Evolutionary conservation across 345 rosid genomes (phyloP).

Genomic region (Xanthoceras sorbifolium): DNA sequence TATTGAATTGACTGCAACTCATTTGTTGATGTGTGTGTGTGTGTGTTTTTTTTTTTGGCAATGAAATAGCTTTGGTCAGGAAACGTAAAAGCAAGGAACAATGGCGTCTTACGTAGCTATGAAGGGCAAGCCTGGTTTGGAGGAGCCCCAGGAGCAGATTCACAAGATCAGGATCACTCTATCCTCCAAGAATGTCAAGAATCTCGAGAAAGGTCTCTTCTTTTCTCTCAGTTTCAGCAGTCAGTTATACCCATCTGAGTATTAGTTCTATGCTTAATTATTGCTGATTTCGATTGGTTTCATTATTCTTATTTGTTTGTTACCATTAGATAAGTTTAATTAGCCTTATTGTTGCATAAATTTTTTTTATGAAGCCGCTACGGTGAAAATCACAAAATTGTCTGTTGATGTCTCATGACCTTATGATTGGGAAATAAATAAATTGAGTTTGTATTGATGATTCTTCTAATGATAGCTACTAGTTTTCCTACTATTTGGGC

Average conservation of each 20-base stretch:
- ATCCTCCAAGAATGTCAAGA: slow-evolving; percentile 72
- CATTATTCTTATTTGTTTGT: too few relatives aligned
- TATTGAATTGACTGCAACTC: background rate
- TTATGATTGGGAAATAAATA: too few relatives aligned
- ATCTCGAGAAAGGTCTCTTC: slow-evolving; percentile 63
- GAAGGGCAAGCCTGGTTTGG: slow-evolving; percentile 61
- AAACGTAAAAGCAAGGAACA: background rate
- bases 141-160: slow-evolving; percentile 61
- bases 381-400: too few relatives aligned
- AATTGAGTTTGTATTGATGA: too few relatives aligned
- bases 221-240: background rate
- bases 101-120: slow-evolving; percentile 50
- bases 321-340: too few relatives aligned
- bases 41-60: background rate
- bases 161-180: slow-evolving; percentile 82
- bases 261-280: background rate
- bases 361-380: too few relatives aligned
- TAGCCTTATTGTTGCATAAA: too few relatives aligned
- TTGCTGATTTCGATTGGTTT: too few relatives aligned
- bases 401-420: too few relatives aligned
- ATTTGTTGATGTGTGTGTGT: too few relatives aligned
- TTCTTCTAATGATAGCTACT: too few relatives aligned
- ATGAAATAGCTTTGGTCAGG: background rate
- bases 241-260: background rate
- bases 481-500: too few relatives aligned